Conservation (phyloP, 2,329 filamentous ascomycete genomes). For the Aureobasidium sp. region DNA sequence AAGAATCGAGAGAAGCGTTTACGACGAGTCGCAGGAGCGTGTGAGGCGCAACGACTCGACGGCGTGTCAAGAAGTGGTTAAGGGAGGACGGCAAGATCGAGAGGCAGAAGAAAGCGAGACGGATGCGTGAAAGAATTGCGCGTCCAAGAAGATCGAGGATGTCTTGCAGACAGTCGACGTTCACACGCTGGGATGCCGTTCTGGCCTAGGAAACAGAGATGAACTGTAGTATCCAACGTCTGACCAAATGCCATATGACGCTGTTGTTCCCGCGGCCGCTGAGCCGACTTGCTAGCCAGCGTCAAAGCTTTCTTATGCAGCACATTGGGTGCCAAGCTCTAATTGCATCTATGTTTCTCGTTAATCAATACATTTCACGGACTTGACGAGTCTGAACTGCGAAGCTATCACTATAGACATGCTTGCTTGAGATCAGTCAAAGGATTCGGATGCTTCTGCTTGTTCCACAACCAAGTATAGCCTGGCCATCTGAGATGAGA, state of each 20-base stretch:
- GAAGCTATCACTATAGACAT: too few relatives aligned
- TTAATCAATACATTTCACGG: not conserved
- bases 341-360: not conserved
- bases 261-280: not conserved
- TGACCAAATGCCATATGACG: slow-evolving; percentile 2
- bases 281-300: not conserved
- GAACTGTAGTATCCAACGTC: not conserved
- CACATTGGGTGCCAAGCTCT: not conserved
- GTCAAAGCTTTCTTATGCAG: not conserved
- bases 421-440: too few relatives aligned
- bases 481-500: not conserved
- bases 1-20: not conserved
- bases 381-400: not conserved
- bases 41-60: not conserved
- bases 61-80: not conserved
- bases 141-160: not conserved
- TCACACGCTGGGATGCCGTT: not conserved
- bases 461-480: too few relatives aligned
- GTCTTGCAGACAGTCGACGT: not conserved
- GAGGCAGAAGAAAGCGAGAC: not conserved
- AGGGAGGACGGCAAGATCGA: not conserved
- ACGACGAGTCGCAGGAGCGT: not conserved
- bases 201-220: not conserved
- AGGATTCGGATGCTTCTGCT: too few relatives aligned
- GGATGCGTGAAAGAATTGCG: not conserved